phyloP scores from a whole-genome alignment of 208 protist genomes.

The Crithidia expoeki region DNA sequence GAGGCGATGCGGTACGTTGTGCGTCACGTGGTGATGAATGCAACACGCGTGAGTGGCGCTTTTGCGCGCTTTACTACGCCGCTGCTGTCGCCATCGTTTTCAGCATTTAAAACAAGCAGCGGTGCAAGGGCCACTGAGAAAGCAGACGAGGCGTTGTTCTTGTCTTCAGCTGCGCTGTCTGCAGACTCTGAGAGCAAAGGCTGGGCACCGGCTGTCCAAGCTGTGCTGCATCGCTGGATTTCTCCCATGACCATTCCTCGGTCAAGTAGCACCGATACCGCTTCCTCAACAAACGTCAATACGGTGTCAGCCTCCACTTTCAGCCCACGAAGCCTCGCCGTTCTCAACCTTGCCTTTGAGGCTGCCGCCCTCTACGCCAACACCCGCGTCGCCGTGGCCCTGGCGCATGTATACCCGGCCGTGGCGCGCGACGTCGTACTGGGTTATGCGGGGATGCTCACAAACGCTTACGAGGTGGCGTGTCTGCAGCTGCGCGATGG shows the following conservation, averaged over 20 bases:
- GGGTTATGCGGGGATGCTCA: constrained; percentile 39
- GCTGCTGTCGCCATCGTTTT: constrained; percentile 11
- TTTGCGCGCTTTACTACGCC: constrained; percentile 44
- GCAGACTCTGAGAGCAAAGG: neutral
- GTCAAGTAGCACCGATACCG: neutral
- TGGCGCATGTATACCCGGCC: constrained; percentile 23
- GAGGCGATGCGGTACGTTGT: constrained; percentile 35
- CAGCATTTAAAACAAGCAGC: neutral
- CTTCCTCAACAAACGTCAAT: neutral
- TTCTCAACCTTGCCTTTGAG: constrained; percentile 20
- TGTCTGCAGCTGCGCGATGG: constrained; percentile 37
- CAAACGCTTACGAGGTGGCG: constrained; percentile 36
- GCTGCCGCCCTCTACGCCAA: constrained; percentile 50
- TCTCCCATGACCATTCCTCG: too few species aligned
- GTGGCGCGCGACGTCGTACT: constrained; percentile 14
- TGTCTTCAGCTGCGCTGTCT: neutral
- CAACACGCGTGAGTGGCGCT: constrained; percentile 18
- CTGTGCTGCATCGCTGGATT: constrained; percentile 11
- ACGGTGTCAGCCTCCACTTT: neutral
- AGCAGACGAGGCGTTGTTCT: neutral
- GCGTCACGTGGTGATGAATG: constrained; percentile 27
- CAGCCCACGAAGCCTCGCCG: constrained; percentile 7
- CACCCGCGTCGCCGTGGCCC: constrained; percentile 35
- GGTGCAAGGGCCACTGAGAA: neutral
- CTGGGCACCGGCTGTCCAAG: neutral